Conservation (phyloP, 352 stramenopile genomes). For the Phytophthora cactorum region DNA sequence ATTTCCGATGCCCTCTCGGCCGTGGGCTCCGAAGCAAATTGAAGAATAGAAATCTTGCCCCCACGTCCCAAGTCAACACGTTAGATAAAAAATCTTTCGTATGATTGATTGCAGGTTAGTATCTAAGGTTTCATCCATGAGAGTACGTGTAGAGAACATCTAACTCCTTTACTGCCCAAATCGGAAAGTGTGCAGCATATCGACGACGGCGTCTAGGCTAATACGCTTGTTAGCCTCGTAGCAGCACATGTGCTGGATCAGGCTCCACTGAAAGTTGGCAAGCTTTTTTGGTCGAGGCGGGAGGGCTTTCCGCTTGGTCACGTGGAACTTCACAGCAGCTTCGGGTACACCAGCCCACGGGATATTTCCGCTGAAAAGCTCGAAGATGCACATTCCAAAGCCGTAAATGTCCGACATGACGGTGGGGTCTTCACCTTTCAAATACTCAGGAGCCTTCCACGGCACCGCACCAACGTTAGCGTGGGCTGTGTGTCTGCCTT, state of each 20-base stretch:
- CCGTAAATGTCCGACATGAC: conserved; percentile 37
- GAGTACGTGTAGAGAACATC: no score
- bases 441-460: conserved; percentile 43
- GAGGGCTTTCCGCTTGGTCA: conserved; percentile 23
- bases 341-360: conserved; percentile 34
- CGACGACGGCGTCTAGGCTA: conserved; percentile 27
- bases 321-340: conserved; percentile 35
- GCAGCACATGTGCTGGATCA: conserved; percentile 40
- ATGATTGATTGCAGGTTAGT: no score
- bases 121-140: no score
- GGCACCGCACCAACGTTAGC: conserved; percentile 18
- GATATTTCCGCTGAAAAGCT: conserved; percentile 34
- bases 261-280: conserved; percentile 32
- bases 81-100: no score
- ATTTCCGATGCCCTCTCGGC: no score
- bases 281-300: conserved; percentile 23
- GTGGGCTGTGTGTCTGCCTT: conserved; percentile 7
- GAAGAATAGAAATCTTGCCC: no score
- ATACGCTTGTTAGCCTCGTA: conserved; percentile 31
- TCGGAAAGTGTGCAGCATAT: conserved; percentile 33
- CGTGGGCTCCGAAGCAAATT: no score
- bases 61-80: no score
- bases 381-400: conserved; percentile 45
- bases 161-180: conserved; percentile 1
- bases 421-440: conserved; percentile 14